Percentiles rank a stretch among this genome's conserved stretches.
phyloP scores from a whole-genome alignment of 2,329 filamentous ascomycete genomes.

The Exophiala sp. region DNA sequence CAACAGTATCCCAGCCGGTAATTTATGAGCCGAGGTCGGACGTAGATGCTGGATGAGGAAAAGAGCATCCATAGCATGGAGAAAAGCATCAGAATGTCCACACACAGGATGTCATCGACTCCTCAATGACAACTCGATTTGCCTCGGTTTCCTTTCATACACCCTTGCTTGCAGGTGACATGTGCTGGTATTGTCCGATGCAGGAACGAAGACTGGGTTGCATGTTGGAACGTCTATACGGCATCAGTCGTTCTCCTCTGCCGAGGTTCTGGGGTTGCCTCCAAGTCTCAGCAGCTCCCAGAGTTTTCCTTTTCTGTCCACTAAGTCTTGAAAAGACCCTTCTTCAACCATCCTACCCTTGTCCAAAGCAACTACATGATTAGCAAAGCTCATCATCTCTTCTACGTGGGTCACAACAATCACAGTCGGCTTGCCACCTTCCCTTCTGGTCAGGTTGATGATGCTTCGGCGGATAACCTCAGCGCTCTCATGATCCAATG shows the following conservation, averaged over 20 bases:
- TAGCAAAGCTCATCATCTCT: conserved; percentile 82
- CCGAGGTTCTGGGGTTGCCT: neutral
- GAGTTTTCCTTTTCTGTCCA: conserved; percentile 35
- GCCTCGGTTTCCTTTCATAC: neutral
- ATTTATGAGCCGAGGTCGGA: neutral
- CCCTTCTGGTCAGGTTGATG: conserved; percentile 22
- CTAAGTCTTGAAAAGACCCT: conserved; percentile 64
- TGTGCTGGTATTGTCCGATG: neutral
- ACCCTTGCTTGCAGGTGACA: neutral
- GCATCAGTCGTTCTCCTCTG: neutral
- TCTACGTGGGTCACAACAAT: conserved; percentile 76
- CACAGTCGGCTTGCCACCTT: conserved; percentile 57
- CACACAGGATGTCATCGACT: neutral
- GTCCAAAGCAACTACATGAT: conserved; percentile 68
- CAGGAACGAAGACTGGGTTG: neutral
- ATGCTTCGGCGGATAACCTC: conserved; percentile 63
- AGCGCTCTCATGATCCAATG: conserved; percentile 69
- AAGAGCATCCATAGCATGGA: too few species aligned
- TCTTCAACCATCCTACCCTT: conserved; percentile 66
- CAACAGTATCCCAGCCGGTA: neutral
- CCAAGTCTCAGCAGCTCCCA: conserved; percentile 46
- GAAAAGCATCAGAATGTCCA: neutral
- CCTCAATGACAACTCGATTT: neutral
- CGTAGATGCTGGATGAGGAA: neutral
- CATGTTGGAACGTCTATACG: neutral